These are phyloP conservation scores for Kazachstania kunashirensis DNA, from an alignment of 805 yeast genomes.

Conservation along the genomic window DNA sequence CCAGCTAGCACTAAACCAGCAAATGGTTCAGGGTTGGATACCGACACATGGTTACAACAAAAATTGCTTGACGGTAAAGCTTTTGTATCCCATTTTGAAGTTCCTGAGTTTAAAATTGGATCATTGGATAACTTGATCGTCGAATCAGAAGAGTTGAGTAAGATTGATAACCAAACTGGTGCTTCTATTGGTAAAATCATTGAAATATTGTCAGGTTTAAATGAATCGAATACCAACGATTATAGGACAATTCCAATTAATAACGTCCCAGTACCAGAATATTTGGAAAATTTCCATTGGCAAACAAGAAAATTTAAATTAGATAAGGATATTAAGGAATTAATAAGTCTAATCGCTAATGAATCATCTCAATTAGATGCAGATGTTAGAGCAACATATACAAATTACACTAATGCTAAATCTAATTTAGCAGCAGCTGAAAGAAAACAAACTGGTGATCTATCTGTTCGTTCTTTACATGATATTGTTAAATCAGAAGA, in stretches of 20 bases:
- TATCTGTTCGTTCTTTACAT: slow-evolving; percentile 83
- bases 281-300: slow-evolving; percentile 75
- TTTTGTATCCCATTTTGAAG: slow-evolving; percentile 44
- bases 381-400: slow-evolving; percentile 71
- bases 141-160: slow-evolving; percentile 81
- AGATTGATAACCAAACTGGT: slow-evolving; percentile 70
- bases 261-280: slow-evolving; percentile 44
- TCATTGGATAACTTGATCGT: slow-evolving; percentile 86
- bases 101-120: slow-evolving; percentile 88
- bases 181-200: slow-evolving; percentile 61
- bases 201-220: slow-evolving; percentile 54
- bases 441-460: slow-evolving; percentile 87
- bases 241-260: slow-evolving; percentile 45
- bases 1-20: slow-evolving; percentile 50
- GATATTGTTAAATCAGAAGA: slow-evolving; percentile 77
- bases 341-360: slow-evolving; percentile 56
- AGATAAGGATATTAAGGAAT: slow-evolving; percentile 71
- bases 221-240: slow-evolving; percentile 35
- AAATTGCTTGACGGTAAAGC: slow-evolving; percentile 48
- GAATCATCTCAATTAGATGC: slow-evolving; percentile 78
- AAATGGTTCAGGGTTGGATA: slow-evolving; percentile 32
- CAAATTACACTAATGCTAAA: slow-evolving; percentile 71
- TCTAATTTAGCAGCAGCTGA: slow-evolving; percentile 80
- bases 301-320: slow-evolving; percentile 75
- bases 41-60: slow-evolving; percentile 45